Percentiles rank a stretch among this genome's conserved stretches.
Conservation (phyloP, 78 protist genomes). For the Parvularia atlantis region DNA sequence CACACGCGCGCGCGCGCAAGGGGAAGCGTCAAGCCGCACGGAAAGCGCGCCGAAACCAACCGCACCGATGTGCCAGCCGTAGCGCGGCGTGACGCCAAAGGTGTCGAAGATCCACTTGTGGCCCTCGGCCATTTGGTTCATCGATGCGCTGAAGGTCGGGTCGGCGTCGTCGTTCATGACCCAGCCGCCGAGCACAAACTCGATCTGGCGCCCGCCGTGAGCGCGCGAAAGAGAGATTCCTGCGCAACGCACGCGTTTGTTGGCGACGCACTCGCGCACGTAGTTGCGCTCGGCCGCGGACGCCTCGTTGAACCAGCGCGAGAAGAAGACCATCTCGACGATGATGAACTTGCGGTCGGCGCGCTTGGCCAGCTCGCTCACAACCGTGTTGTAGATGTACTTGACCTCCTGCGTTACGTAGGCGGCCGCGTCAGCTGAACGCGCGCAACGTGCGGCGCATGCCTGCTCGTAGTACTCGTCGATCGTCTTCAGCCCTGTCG, state of each 20-base stretch:
- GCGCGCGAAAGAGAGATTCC: too few species aligned
- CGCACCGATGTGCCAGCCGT: slow-evolving; percentile 63
- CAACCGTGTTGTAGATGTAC: background rate
- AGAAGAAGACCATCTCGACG: background rate
- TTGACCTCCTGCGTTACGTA: too few species aligned
- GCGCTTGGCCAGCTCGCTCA: background rate
- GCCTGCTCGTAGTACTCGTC: too few species aligned
- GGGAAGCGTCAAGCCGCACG: background rate
- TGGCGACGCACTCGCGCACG: background rate
- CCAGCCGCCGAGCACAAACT: slow-evolving; percentile 33
- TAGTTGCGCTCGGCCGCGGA: background rate
- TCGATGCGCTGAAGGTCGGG: slow-evolving; percentile 10
- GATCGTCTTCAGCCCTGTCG: too few species aligned
- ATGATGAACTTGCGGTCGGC: background rate
- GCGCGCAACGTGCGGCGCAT: too few species aligned
- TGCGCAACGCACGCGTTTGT: too few species aligned
- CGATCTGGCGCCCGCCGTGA: slow-evolving; percentile 22
- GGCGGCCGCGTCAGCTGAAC: too few species aligned
- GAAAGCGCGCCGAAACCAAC: too few species aligned
- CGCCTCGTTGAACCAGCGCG: background rate
- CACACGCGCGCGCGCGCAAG: too few species aligned
- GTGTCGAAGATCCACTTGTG: slow-evolving; percentile 34
- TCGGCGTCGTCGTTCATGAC: slow-evolving; percentile 65
- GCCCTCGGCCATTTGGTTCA: slow-evolving; percentile 70
- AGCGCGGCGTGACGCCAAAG: slow-evolving; percentile 25